Conservation (phyloP, 257 asterid species). For the Craterostigma plantagineum region DNA sequence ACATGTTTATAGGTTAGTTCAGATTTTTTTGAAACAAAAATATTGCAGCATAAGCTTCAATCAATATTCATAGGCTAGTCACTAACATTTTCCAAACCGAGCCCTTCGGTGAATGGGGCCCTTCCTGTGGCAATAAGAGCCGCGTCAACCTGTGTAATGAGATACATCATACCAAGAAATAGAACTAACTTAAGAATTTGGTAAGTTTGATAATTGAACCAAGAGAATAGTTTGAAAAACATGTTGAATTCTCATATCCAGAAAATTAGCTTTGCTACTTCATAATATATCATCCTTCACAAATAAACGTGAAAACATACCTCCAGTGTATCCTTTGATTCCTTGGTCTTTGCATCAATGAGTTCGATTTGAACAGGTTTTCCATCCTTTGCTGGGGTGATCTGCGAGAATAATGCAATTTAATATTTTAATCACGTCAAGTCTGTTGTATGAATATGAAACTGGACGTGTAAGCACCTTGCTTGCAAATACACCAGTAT, state of each 20-base stretch:
- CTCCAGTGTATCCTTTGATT: slow-evolving; percentile 64
- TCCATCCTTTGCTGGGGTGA: slow-evolving; percentile 90
- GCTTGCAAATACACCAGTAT: slow-evolving; percentile 70
- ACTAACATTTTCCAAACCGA: slow-evolving; percentile 78
- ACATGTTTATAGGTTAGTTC: slow-evolving; percentile 2
- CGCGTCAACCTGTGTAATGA: slow-evolving; percentile 49
- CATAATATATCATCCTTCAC: neutral
- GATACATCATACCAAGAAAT: neutral
- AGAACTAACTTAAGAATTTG: neutral
- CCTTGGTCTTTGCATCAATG: slow-evolving; percentile 86
- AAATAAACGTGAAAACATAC: slow-evolving; percentile 18
- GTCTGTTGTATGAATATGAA: neutral
- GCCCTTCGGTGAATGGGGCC: slow-evolving; percentile 84
- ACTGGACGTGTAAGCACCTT: slow-evolving; percentile 22
- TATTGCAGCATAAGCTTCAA: neutral
- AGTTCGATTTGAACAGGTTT: slow-evolving; percentile 77
- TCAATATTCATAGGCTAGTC: slow-evolving; percentile 5
- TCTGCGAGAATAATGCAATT: slow-evolving; percentile 12
- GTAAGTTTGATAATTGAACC: neutral
- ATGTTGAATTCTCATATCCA: too few relatives aligned
- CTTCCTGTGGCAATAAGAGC: slow-evolving; percentile 92
- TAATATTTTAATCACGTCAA: neutral
- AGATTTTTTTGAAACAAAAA: too few relatives aligned
- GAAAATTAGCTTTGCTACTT: too few relatives aligned
- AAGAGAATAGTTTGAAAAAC: too few relatives aligned